These are phyloP conservation scores for Xylariaceae sp. DNA, from an alignment of 2,329 filamentous ascomycete genomes.

Conservation along the genomic window DNA sequence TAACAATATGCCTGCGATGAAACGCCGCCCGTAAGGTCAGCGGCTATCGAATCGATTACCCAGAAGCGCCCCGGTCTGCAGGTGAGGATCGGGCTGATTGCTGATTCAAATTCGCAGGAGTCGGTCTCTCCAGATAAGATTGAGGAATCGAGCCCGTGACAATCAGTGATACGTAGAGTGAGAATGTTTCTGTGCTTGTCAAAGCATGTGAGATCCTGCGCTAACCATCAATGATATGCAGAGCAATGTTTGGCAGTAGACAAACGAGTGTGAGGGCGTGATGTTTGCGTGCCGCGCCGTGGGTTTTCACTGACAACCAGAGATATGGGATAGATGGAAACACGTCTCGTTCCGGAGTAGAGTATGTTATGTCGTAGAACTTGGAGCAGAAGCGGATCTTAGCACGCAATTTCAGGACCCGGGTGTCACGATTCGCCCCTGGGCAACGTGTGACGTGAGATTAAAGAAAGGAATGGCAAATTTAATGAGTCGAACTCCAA, in stretches of 20 bases:
- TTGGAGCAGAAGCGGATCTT: slow-evolving; percentile 25
- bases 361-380: slow-evolving; percentile 36
- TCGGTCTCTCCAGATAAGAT: background rate
- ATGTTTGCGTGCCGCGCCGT: slow-evolving; percentile 6
- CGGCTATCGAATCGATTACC: slow-evolving; percentile 1
- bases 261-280: slow-evolving; percentile 6
- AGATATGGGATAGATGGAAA: slow-evolving; percentile 31
- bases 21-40: background rate
- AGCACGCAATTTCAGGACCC: slow-evolving; percentile 20
- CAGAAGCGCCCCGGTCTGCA: background rate
- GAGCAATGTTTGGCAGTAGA: slow-evolving; percentile 27
- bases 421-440: slow-evolving; percentile 16
- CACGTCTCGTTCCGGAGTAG: slow-evolving; percentile 32
- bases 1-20: slow-evolving; percentile 19
- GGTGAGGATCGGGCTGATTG: slow-evolving; percentile 1
- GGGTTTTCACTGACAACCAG: slow-evolving; percentile 10
- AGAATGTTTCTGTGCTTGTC: slow-evolving; percentile 16
- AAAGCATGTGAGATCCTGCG: slow-evolving; percentile 33
- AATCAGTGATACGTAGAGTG: background rate
- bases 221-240: slow-evolving; percentile 35
- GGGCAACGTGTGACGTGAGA: slow-evolving; percentile 9
- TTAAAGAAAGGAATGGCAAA: background rate
- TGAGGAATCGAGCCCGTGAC: slow-evolving; percentile 3
- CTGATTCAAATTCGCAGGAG: background rate
- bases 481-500: slow-evolving; percentile 12